Base-by-base conservation (phyloP, 23 red algal genomes). In the Chondrus crispus region DNA sequence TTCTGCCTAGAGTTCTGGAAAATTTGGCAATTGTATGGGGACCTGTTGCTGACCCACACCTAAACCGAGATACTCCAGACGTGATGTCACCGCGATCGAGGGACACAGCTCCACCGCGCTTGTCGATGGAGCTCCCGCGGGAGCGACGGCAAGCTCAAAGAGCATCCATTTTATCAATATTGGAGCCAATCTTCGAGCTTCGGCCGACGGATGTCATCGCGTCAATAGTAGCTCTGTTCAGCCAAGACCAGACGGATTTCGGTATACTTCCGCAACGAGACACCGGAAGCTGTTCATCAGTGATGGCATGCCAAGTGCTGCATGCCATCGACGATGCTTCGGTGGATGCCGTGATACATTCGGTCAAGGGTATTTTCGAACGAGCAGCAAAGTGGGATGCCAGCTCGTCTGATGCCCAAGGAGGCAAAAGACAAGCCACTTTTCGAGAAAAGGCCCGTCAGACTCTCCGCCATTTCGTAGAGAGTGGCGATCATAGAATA, bases 261-360 rank as follows among this genome's bases (percentile, higher is more conserved):
- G 74, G 89, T 60, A 11, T 47, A 33, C 28, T 84, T 58, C 29
- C 78, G 33, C 2, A 8, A 28, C 18, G 62, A 18, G 36, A 46
- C 35, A 66, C 71, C 28, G 28, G 19, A 28, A 45, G 75, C 52
- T 47, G 77, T 40, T 45, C 75, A 4, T n/a, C 79, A 11, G 54
- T 12, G 66, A 92, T 92, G 89, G 89, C 89, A 9, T 55, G 42
- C 50, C 77, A 92, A 24, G 84, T 92, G 74, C 29, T 92, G 24
- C 89, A 92, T 62, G 89, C 89, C 29, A n/a, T 92, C 10, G 89
- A 92, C 54, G 60, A 74, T 77, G 89, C 89, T 5, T 83, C 75
- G 12, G 76, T 77, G 19, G 89, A 92, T 41, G 89, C 84, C 13
- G 89, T 92, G 5, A 77, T 84, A 20, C 52, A 69, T 35, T 79